phyloP scores from a whole-genome alignment of 352 stramenopile genomes.

The Phytophthora macrochlamydospora region DNA sequence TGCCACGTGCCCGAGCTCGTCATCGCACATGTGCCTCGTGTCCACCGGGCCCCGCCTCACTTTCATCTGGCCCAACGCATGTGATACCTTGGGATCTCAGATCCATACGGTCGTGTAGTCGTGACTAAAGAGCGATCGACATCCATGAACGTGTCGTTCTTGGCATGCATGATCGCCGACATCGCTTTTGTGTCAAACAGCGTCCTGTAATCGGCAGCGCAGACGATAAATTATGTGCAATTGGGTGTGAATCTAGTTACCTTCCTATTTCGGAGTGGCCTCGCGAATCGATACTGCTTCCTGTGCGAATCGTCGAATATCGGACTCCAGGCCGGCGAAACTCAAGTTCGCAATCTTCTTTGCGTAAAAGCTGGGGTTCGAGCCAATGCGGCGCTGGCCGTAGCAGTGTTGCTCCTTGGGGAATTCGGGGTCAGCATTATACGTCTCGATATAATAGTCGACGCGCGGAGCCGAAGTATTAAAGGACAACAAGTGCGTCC shows the following conservation, averaged over 20 bases:
- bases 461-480: conserved; percentile 34
- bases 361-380: conserved; percentile 41
- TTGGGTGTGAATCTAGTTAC: neutral
- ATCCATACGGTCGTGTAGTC: neutral
- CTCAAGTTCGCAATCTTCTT: conserved; percentile 26
- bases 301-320: conserved; percentile 30
- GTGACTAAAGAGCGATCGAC: neutral
- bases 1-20: neutral
- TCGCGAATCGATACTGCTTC: conserved; percentile 20
- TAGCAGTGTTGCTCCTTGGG: conserved; percentile 62
- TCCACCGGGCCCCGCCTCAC: conserved; percentile 17
- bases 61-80: neutral
- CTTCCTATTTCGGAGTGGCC: neutral
- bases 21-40: conserved; percentile 8
- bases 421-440: conserved; percentile 38
- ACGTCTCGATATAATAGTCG: conserved; percentile 60
- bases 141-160: neutral
- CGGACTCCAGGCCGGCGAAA: conserved; percentile 33
- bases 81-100: neutral
- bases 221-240: conserved; percentile 1
- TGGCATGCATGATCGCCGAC: neutral
- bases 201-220: neutral
- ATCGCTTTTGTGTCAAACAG: neutral
- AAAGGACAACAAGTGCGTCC: conserved; percentile 72
- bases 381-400: conserved; percentile 35